Evolutionary conservation across 352 stramenopile genomes (phyloP).

Genomic region (Globisporangium lucens): DNA sequence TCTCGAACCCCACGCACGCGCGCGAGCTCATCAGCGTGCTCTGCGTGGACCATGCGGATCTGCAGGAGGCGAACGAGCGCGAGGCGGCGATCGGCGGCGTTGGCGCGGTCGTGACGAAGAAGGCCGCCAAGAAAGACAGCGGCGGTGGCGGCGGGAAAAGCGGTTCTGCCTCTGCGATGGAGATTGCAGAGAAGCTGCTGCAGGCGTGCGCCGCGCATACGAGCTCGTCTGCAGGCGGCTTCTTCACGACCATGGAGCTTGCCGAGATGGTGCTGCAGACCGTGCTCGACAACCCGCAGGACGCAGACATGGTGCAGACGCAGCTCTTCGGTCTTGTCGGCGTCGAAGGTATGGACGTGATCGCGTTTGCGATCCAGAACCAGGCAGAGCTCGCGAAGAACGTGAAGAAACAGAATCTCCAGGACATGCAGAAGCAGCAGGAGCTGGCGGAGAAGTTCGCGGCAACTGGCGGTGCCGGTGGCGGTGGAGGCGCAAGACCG

Average conservation of each 20-base stretch:
- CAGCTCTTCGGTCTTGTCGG: conserved; percentile 82
- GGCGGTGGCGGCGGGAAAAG: background rate
- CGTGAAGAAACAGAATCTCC: conserved; percentile 38
- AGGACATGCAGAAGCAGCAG: conserved; percentile 43
- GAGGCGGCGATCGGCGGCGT: conserved; percentile 46
- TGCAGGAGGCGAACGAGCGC: conserved; percentile 47
- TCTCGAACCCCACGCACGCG: conserved; percentile 25
- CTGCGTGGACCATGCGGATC: conserved; percentile 50
- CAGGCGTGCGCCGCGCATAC: conserved; percentile 36
- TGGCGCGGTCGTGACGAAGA: conserved; percentile 53
- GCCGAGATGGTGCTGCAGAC: conserved; percentile 69
- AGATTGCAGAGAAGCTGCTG: conserved; percentile 38
- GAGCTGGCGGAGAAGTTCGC: conserved; percentile 28
- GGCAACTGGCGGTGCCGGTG: background rate
- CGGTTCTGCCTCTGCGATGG: background rate
- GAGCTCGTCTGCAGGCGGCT: conserved; percentile 18
- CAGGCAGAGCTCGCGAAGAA: conserved; percentile 24
- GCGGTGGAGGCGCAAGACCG: conserved; percentile 15
- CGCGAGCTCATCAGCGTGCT: conserved; percentile 46
- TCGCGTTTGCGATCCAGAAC: conserved; percentile 71
- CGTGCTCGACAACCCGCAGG: conserved; percentile 40
- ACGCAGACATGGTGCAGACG: conserved; percentile 61
- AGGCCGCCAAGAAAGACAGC: conserved; percentile 8
- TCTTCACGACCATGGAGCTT: conserved; percentile 64
- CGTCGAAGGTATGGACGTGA: conserved; percentile 85